These are phyloP conservation scores for Lipomyces japonicus DNA, from an alignment of 805 yeast species.

Conservation along the genomic window DNA sequence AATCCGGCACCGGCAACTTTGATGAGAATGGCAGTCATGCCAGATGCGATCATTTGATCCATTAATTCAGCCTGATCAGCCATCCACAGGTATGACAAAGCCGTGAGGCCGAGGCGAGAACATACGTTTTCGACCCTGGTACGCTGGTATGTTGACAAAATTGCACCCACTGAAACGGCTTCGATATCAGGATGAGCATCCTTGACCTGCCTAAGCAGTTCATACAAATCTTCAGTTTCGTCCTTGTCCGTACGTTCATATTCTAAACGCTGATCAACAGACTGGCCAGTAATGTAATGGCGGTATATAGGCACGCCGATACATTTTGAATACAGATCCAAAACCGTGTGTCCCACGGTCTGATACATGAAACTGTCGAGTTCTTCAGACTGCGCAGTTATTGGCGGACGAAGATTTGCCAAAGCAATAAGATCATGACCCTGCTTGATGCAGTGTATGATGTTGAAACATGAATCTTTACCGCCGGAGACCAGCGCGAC, in stretches of 20 bases:
- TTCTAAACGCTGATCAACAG: constrained; percentile 64
- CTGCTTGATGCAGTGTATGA: constrained; percentile 75
- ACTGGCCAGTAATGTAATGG: constrained; percentile 56
- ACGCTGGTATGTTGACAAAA: constrained; percentile 90
- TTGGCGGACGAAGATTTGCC: constrained; percentile 74
- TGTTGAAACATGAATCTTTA: constrained; percentile 88
- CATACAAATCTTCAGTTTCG: constrained; percentile 80
- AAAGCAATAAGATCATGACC: constrained; percentile 85
- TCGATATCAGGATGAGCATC: constrained; percentile 62
- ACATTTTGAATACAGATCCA: constrained; percentile 62
- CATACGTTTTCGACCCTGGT: constrained; percentile 92
- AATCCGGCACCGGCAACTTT: constrained; percentile 94
- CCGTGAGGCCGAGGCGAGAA: constrained; percentile 59
- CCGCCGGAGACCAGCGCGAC: constrained; percentile 94
- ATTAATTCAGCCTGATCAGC: constrained; percentile 74
- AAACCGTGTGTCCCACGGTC: constrained; percentile 87
- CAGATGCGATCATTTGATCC: constrained; percentile 70
- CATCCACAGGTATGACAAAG: constrained; percentile 85
- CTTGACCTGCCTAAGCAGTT: constrained; percentile 49
- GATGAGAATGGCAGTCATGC: constrained; percentile 73
- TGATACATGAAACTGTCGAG: constrained; percentile 96
- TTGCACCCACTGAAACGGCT: constrained; percentile 95
- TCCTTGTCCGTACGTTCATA: constrained; percentile 65
- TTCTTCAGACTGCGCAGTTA: constrained; percentile 48
- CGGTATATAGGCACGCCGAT: constrained; percentile 78